A percentile compares a stretch with the other conserved stretches of the same genome.
phyloP scores from a whole-genome alignment of 164 flowering plant species.

The Umbellularia californica region DNA sequence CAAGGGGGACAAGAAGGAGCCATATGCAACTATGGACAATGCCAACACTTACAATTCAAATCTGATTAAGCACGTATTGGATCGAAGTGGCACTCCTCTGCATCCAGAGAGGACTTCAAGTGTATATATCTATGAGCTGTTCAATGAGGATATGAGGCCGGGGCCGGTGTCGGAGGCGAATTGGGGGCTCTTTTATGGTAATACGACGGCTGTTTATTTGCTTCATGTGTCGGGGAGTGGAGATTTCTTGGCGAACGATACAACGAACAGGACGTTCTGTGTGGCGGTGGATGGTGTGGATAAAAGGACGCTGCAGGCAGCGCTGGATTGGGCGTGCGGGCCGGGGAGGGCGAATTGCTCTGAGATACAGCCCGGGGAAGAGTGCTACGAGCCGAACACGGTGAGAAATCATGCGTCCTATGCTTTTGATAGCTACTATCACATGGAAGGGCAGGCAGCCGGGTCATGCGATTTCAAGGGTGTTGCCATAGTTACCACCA shows the following conservation, averaged over 20 bases:
- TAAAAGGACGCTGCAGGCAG: conserved; percentile 69
- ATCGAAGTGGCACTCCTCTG: conserved; percentile 69
- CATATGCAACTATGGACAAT: conserved; percentile 80
- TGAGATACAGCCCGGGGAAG: conserved; percentile 90
- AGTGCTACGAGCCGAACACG: conserved; percentile 78
- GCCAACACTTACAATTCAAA: conserved; percentile 89
- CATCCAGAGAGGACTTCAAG: conserved; percentile 86
- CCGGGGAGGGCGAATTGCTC: conserved; percentile 91
- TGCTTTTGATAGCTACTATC: conserved; percentile 94
- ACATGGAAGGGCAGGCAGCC: conserved; percentile 58
- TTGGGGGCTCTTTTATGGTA: conserved; percentile 88
- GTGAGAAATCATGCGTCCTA: conserved; percentile 82
- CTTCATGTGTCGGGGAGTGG: conserved; percentile 83
- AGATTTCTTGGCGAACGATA: conserved; percentile 79
- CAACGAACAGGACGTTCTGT: conserved; percentile 86
- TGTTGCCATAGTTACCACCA: conserved; percentile 85
- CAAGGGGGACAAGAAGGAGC: conserved; percentile 62
- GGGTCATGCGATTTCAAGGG: conserved; percentile 96
- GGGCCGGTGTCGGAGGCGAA: conserved; percentile 73
- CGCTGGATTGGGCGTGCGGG: conserved; percentile 99
- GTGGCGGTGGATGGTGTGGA: conserved; percentile 71
- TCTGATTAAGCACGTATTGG: conserved; percentile 71
- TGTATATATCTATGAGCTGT: conserved; percentile 81
- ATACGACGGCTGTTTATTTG: conserved; percentile 72
- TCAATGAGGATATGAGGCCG: conserved; percentile 85